Percentiles rank a stretch among this genome's conserved stretches.
Conservation (phyloP, 139 green algal species). For the Coccomyxa sp. region DNA sequence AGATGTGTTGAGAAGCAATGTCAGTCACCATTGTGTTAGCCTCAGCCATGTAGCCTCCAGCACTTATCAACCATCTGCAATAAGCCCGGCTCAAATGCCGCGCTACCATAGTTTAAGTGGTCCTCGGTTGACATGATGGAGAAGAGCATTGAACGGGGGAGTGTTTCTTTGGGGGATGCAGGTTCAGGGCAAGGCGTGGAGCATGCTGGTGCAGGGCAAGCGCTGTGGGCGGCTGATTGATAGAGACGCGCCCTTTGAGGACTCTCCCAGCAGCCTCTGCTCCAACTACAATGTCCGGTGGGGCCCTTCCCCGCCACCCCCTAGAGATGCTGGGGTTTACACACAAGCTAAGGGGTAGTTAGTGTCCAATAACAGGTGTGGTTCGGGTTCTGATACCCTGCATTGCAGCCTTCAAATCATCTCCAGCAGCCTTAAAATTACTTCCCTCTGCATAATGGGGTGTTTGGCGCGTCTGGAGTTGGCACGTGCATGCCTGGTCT, state of each 20-base stretch:
- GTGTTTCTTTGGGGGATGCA: background rate
- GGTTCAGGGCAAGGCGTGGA: slow-evolving; percentile 12
- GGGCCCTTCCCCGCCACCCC: no score
- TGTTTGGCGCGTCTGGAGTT: no score
- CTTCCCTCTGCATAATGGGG: no score
- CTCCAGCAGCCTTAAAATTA: no score
- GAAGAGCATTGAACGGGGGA: background rate
- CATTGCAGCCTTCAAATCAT: background rate
- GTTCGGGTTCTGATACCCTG: background rate
- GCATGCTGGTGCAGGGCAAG: slow-evolving; percentile 12
- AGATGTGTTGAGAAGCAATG: no score
- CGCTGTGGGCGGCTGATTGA: slow-evolving; percentile 4
- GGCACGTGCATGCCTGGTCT: no score
- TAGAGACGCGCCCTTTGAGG: background rate
- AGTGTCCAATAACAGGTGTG: background rate
- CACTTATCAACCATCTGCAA: no score
- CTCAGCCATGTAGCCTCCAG: background rate
- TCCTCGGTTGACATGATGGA: background rate
- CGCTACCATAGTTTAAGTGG: no score
- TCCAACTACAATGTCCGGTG: background rate
- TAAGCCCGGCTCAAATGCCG: no score
- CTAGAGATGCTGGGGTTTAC: background rate
- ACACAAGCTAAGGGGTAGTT: no score
- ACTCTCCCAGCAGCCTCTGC: slow-evolving; percentile 5
- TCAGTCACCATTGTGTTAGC: background rate